A percentile compares a stretch with the other conserved stretches of the same genome.
These are phyloP conservation scores for Hericium coralloides DNA, from an alignment of 768 basidiomycete genomes.

Conservation along the genomic window DNA sequence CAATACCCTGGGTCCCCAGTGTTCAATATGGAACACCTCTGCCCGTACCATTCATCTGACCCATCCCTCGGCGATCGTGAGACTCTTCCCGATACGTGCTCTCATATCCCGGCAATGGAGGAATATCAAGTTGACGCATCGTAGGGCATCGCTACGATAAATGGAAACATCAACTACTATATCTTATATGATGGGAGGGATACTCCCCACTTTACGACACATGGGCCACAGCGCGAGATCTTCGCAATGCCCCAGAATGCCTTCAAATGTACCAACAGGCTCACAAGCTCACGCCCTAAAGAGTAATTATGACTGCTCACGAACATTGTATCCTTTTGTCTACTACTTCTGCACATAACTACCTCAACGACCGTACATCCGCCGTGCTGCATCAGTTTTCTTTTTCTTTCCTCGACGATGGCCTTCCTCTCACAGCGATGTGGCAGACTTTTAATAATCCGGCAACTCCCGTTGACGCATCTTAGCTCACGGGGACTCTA, in stretches of 20 bases:
- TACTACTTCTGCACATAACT: too few species aligned
- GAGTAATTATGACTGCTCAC: too few species aligned
- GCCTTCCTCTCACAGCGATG: too few species aligned
- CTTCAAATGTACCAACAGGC: not conserved
- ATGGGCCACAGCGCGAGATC: conserved; percentile 4
- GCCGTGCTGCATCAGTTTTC: too few species aligned
- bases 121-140: conserved; percentile 7
- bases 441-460: too few species aligned
- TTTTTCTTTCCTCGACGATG: too few species aligned
- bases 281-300: too few species aligned
- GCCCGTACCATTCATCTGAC: conserved; percentile 14
- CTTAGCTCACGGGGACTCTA: too few species aligned
- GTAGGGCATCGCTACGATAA: not conserved
- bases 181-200: conserved; percentile 10
- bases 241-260: not conserved
- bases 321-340: too few species aligned
- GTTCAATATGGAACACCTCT: conserved; percentile 19
- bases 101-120: conserved; percentile 1
- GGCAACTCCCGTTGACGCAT: too few species aligned
- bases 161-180: not conserved
- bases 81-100: not conserved
- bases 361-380: too few species aligned
- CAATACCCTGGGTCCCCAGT: conserved; percentile 17
- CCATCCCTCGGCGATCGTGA: conserved; percentile 6
- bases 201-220: conserved; percentile 8